Conservation (phyloP, 1,139 yeast genomes). For the Sugiyamaella grinbergsii region DNA sequence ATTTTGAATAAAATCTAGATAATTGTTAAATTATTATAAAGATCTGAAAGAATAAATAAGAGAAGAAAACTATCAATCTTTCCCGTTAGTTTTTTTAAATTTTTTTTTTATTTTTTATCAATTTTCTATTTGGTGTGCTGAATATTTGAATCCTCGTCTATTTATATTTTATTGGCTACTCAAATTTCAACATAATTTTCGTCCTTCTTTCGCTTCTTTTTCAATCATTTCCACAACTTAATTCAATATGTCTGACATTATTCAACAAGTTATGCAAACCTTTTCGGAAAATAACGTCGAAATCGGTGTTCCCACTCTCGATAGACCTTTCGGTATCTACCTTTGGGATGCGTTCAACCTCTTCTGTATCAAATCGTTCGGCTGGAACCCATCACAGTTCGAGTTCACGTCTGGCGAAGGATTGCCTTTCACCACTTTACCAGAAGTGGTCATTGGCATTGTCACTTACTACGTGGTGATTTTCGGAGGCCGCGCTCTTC, state of each 20-base stretch:
- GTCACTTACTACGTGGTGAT: constrained; percentile 72
- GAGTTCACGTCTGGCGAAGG: constrained; percentile 60
- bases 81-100: background rate
- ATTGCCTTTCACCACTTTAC: constrained; percentile 47
- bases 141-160: background rate
- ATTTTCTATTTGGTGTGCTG: background rate
- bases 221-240: background rate
- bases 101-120: background rate
- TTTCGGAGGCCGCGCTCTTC: constrained; percentile 74
- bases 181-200: background rate
- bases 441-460: constrained; percentile 64
- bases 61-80: no score
- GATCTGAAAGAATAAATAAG: no score
- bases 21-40: no score
- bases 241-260: constrained; percentile 11
- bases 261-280: constrained; percentile 1
- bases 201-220: constrained; percentile 5
- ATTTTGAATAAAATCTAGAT: no score
- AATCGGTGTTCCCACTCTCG: constrained; percentile 57
- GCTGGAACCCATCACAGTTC: constrained; percentile 55
- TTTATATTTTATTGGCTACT: background rate
- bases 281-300: constrained; percentile 24
- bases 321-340: constrained; percentile 85
- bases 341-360: constrained; percentile 83
- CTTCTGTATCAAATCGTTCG: constrained; percentile 14